These are phyloP conservation scores for Logfia minima DNA, from an alignment of 129 eudicot species.

Conservation along the genomic window DNA sequence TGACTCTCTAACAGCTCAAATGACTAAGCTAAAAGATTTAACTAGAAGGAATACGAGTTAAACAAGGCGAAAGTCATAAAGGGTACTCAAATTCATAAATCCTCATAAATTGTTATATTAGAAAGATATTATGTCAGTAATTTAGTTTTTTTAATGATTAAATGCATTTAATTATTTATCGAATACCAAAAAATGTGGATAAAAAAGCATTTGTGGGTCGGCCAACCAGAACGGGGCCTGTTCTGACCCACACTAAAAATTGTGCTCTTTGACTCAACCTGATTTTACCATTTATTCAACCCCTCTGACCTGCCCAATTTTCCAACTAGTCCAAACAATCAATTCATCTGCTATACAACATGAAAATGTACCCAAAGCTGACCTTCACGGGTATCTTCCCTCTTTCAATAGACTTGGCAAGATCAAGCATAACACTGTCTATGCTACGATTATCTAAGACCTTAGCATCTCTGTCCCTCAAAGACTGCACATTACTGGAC, in stretches of 20 bases:
- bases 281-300: background rate
- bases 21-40: background rate
- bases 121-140: background rate
- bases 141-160: background rate
- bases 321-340: background rate
- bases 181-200: background rate
- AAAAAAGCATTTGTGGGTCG: background rate
- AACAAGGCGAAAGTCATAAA: background rate
- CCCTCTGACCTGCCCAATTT: background rate
- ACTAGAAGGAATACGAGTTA: background rate
- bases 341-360: background rate
- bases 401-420: conserved; percentile 60
- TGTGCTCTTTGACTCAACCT: background rate
- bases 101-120: background rate
- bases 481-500: conserved; percentile 38
- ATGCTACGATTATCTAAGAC: conserved; percentile 43
- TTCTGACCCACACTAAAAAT: background rate
- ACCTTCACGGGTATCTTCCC: conserved; percentile 86
- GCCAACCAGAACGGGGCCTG: background rate
- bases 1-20: background rate
- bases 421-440: conserved; percentile 72
- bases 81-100: background rate
- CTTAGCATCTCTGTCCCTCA: conserved; percentile 41
- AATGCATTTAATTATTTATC: background rate
- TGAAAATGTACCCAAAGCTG: conserved; percentile 16